These are phyloP conservation scores for Diaporthe destruens DNA, from an alignment of 2,329 filamentous ascomycete genomes.

Conservation along the genomic window DNA sequence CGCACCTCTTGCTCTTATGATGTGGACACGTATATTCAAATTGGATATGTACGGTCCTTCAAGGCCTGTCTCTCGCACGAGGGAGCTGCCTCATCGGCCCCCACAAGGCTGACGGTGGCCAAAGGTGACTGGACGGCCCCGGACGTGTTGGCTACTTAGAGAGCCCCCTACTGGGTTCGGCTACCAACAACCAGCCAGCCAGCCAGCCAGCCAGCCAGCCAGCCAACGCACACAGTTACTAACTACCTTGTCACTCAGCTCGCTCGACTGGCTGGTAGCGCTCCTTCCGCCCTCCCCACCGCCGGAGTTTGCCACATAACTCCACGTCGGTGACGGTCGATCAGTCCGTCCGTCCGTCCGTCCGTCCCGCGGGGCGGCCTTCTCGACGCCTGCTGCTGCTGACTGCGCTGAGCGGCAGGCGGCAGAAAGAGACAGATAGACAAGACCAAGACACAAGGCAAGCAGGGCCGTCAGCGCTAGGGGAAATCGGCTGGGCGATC, in stretches of 20 bases:
- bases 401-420: constrained; percentile 7
- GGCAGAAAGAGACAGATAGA: no score
- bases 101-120: constrained; percentile 24
- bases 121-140: background rate
- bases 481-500: background rate
- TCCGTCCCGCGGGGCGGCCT: no score
- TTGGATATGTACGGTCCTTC: background rate
- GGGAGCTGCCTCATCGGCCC: constrained; percentile 13
- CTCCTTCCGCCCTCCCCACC: no score
- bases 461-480: constrained; percentile 15
- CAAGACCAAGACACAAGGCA: background rate
- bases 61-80: background rate
- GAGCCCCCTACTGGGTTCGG: background rate
- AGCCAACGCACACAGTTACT: background rate
- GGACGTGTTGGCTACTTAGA: background rate
- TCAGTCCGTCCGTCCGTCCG: no score
- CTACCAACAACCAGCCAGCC: background rate
- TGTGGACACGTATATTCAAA: background rate
- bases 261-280: background rate
- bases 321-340: background rate
- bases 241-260: background rate
- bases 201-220: background rate
- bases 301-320: background rate
- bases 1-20: background rate
- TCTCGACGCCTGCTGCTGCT: background rate